Conservation (phyloP, 371 early-diverging fungal species). For the Rhizopus stolonifer region DNA sequence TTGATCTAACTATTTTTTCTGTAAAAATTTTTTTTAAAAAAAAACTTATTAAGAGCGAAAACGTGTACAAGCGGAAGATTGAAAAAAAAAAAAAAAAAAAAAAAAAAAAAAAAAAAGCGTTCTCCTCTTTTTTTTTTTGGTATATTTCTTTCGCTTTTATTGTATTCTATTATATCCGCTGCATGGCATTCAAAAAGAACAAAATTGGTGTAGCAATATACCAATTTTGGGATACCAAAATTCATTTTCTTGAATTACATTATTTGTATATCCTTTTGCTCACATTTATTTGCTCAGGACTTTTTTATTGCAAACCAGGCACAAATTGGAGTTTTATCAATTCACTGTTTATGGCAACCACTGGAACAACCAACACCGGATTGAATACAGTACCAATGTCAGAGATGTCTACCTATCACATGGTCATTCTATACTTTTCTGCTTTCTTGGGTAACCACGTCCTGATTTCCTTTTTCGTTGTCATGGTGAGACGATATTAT, state of each 20-base stretch:
- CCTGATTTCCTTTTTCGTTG: constrained; percentile 28
- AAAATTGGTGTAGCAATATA: constrained; percentile 4
- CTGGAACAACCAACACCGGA: constrained; percentile 36
- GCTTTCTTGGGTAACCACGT: constrained; percentile 36
- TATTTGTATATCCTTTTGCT: constrained; percentile 26
- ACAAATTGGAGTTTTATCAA: constrained; percentile 34
- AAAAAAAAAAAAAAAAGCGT: not conserved
- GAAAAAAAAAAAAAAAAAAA: too few species aligned
- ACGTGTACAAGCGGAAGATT: too few species aligned
- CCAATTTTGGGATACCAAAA: constrained; percentile 25
- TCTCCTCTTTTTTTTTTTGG: constrained; percentile 1
- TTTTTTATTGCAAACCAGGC: constrained; percentile 35
- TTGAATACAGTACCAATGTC: constrained; percentile 39
- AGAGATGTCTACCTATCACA: constrained; percentile 33
- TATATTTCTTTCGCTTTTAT: not conserved
- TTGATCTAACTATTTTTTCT: too few species aligned
- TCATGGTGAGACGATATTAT: constrained; percentile 39
- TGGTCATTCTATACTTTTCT: constrained; percentile 23
- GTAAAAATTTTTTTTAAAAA: too few species aligned
- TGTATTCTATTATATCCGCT: not conserved
- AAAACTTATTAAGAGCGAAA: not conserved
- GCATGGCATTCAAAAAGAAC: constrained; percentile 9
- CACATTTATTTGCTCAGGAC: constrained; percentile 29
- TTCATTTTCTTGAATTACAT: constrained; percentile 40
- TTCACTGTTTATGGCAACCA: constrained; percentile 36